phyloP scores from a whole-genome alignment of 345 rosid species.

The Ceriops decandra region DNA sequence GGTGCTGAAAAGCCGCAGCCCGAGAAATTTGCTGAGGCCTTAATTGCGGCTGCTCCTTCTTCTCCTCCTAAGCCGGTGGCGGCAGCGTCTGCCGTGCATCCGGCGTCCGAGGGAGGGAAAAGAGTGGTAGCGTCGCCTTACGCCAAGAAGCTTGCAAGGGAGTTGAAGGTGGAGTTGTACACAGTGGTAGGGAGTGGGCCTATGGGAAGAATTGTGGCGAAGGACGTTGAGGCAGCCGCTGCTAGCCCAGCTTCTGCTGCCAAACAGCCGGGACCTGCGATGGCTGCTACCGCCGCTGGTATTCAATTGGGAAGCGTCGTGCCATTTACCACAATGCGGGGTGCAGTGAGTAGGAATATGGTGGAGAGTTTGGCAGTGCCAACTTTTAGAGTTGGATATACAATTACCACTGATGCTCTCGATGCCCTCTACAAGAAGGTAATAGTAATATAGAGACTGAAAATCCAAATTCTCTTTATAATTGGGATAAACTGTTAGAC shows the following conservation, averaged over 20 bases:
- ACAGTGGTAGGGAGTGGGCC: conserved; percentile 77
- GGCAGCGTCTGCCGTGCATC: conserved; percentile 49
- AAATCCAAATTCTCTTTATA: no score
- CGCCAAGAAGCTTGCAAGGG: conserved; percentile 84
- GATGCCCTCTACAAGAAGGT: conserved; percentile 94
- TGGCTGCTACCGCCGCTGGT: background rate
- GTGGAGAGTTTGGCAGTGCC: conserved; percentile 81
- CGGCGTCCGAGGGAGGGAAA: conserved; percentile 87
- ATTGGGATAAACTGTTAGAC: no score
- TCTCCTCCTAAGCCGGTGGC: conserved; percentile 3
- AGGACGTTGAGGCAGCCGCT: conserved; percentile 78
- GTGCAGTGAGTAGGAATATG: conserved; percentile 82
- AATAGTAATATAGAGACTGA: background rate
- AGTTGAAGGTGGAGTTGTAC: conserved; percentile 70
- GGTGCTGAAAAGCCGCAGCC: conserved; percentile 3
- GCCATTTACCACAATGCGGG: conserved; percentile 89
- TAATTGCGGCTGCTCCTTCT: background rate
- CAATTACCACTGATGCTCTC: conserved; percentile 71
- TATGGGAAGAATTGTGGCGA: conserved; percentile 88
- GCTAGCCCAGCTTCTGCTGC: conserved; percentile 20
- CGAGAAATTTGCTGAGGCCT: conserved; percentile 13
- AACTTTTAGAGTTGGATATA: conserved; percentile 84
- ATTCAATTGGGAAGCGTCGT: conserved; percentile 39
- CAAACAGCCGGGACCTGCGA: background rate
- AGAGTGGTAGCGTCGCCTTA: conserved; percentile 84